Base-by-base conservation (phyloP, 2,329 filamentous ascomycete genomes). In the Neopestalotiopsis sp. region DNA sequence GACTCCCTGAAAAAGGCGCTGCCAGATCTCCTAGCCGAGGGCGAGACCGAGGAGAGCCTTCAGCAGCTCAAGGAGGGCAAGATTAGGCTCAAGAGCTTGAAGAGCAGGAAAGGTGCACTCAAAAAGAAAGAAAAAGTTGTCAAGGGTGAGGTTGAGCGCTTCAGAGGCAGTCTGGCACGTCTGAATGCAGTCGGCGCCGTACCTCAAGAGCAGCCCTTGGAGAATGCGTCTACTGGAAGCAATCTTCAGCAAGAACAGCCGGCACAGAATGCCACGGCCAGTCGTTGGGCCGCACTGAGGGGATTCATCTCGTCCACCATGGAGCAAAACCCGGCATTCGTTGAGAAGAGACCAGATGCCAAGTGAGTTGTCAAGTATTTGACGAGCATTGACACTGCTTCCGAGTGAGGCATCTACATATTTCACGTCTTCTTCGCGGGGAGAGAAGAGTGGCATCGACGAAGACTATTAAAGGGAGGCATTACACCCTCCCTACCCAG, bases 281-380 rank as follows among this genome's bases (percentile, higher is more conserved):
- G 85, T 75, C 84, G 92, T 67, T 98, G 94, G 92, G 92, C 92
- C 38, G 94, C 94, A 17, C 79, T 98, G 79, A 89, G 95, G 74
- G 90, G 86, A 10, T 97, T 95, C 77, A 97, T 98, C 65, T 91
- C 93, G 1, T 87, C 91, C 57, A 98, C 94, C 1, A 94, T 97
- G 90, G 94, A 97, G 82, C 92, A 94, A 80, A 95, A 95, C 74
- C 89, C 92, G 14, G 93, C 92, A 3, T 97, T 97, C 77, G 79
- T 84, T 56, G 71, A 28, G 45, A 77, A 78, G 49, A 60, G 65
- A 34, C n/a, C 71, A 59, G 70, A 72, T 42, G 71, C 62, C 17
- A 73, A 74, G 64, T 73, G 70, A 75, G 69, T 20, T 20, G n/a
- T 30, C n/a, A 34, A 17, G 59, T 14, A 17, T 34, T 12, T 61